Evolutionary conservation across 2,329 filamentous ascomycete genomes (phyloP), one percentile per base, ranked within the genome.

Genomic region (Colletotrichum magnum): DNA sequence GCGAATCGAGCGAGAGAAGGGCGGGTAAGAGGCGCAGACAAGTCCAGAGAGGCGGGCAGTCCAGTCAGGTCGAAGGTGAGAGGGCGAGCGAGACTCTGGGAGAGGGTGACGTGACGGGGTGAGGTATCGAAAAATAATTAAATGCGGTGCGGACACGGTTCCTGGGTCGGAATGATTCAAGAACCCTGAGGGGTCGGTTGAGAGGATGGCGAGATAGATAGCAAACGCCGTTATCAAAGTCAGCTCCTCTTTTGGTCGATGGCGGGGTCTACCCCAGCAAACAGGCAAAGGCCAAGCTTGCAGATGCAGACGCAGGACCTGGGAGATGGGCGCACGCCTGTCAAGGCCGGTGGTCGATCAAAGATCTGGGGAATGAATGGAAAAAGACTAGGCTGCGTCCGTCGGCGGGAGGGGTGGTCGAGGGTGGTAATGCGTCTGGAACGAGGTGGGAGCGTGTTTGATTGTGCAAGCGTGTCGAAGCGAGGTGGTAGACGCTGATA

Each of bases 181-280:
- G 53, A 65, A 68, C 65, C 65, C 65, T 68, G 65, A 68, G 67
- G 56, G 62, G 67, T 69, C 50, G 57, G 45, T 52, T 69, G 51
- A 67, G 63, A 45, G 39, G 67, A 69, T 68, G 63, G 56, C 50
- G 63, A 68, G 63, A 69, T 62, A 69, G 67, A 69, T 69, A 69
- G 67, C 56, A 56, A 59, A 43, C 47, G 41, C 51, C 57, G 67
- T 61, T 69, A 69, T 69, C 67, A 67, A 67, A 43, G 67, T 36
- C 39, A 67, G 67, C 67, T 66, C 67, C 67, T 68, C 61, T 64
- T 68, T 65, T 58, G 21, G 60, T 65, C 61, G 53, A 59, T 68
- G 65, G 65, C 65, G 60, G 65, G 65, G 60, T 65, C 50, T 51
- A 65, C 61, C 65, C 65, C 54, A 59, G 65, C 61, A 68, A 68